These are phyloP conservation scores for Rhodofomes roseus DNA, from an alignment of 1,284 basidiomycete species.

Conservation along the genomic window DNA sequence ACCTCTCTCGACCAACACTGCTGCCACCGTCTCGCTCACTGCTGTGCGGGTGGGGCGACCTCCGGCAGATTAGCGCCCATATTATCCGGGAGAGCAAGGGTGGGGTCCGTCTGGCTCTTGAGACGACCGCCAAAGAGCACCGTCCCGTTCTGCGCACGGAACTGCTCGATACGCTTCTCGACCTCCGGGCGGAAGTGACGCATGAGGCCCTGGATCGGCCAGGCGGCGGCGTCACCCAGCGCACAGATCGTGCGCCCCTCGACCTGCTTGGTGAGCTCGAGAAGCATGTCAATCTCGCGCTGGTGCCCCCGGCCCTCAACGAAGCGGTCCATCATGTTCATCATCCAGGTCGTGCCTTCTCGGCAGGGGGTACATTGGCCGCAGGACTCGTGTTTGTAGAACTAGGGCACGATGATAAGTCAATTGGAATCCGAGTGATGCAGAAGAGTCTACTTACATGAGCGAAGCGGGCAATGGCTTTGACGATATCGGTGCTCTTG, in stretches of 20 bases:
- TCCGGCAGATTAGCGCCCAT: constrained; percentile 52
- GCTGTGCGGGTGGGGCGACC: constrained; percentile 11
- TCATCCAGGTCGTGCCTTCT: constrained; percentile 97
- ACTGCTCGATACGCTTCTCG: constrained; percentile 81
- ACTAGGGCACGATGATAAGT: constrained; percentile 36
- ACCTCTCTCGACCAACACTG: not conserved
- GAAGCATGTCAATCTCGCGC: constrained; percentile 96
- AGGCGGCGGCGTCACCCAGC: constrained; percentile 95
- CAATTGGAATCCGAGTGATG: not conserved
- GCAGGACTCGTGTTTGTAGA: constrained; percentile 99
- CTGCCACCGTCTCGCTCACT: too few relatives aligned
- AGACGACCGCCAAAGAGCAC: constrained; percentile 89
- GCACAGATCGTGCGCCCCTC: constrained; percentile 97
- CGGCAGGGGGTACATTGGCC: constrained; percentile 98
- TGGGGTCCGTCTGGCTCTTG: constrained; percentile 67
- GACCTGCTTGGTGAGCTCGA: constrained; percentile 93
- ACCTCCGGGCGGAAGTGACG: constrained; percentile 96
- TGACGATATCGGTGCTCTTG: constrained; percentile 92
- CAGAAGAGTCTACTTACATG: constrained; percentile 43
- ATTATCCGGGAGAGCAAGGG: constrained; percentile 80
- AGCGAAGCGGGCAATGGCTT: constrained; percentile 91
- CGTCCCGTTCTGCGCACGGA: constrained; percentile 75
- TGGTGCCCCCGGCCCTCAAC: constrained; percentile 86
- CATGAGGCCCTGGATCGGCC: constrained; percentile 97
- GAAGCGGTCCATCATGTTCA: constrained; percentile 97